Evolutionary conservation across 768 basidiomycete species (phyloP).

Genomic region (Ephemerocybe angulata): DNA sequence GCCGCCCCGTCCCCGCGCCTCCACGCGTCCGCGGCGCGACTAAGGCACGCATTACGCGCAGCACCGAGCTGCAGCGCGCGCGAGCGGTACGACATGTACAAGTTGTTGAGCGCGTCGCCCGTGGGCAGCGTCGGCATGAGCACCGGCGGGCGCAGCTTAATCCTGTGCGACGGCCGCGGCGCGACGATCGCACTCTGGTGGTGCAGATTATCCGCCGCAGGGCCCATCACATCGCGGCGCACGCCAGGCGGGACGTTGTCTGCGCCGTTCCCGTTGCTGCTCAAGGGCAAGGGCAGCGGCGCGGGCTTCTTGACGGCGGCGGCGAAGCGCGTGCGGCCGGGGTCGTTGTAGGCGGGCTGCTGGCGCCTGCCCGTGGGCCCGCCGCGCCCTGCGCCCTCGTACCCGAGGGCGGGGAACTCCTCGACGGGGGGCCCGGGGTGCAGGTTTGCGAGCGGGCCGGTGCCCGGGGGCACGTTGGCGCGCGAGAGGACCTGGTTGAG

Average conservation of each 20-base stretch:
- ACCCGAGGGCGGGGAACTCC: conserved; percentile 72
- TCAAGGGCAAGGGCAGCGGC: conserved; percentile 33
- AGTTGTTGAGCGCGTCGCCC: conserved; percentile 68
- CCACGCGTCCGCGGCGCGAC: conserved; percentile 95
- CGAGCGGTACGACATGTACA: conserved; percentile 88
- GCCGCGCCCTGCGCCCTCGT: conserved; percentile 41
- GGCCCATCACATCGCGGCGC: conserved; percentile 56
- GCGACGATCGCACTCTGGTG: conserved; percentile 69
- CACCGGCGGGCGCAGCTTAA: conserved; percentile 78
- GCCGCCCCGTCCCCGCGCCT: conserved; percentile 92
- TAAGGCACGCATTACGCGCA: conserved; percentile 89
- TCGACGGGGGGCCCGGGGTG: conserved; percentile 45
- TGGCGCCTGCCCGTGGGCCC: conserved; percentile 10
- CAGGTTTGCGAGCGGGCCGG: conserved; percentile 25
- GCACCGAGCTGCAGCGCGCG: conserved; percentile 90
- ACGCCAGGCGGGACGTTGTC: conserved; percentile 29
- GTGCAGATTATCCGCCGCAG: conserved; percentile 58
- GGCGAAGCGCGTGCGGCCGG: conserved; percentile 84
- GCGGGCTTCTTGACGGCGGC: conserved; percentile 80
- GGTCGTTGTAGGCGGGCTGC: conserved; percentile 61
- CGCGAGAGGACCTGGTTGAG: conserved; percentile 66
- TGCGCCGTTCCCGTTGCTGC: too few relatives aligned
- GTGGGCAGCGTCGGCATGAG: conserved; percentile 88
- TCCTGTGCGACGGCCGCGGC: conserved; percentile 76
- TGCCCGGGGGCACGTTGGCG: conserved; percentile 54